phyloP scores from a whole-genome alignment of 768 basidiomycete genomes.

The Leccinum truebloodii region DNA sequence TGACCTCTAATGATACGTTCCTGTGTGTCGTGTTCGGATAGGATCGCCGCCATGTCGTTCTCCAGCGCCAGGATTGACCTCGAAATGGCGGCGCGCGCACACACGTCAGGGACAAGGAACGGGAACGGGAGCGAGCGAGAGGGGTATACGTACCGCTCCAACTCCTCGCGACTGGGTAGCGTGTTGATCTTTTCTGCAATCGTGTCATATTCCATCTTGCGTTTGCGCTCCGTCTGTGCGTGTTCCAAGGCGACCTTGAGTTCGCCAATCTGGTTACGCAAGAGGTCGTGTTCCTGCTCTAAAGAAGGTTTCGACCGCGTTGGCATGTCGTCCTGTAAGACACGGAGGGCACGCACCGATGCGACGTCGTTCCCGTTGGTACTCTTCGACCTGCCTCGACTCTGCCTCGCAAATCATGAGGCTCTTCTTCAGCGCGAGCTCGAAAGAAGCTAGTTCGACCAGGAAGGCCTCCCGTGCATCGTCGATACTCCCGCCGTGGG shows the following conservation, averaged over 20 bases:
- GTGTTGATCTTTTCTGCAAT: slow-evolving; percentile 83
- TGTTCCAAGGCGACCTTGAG: slow-evolving; percentile 76
- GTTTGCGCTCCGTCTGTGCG: slow-evolving; percentile 70
- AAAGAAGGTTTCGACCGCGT: background rate
- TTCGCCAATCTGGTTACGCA: slow-evolving; percentile 72
- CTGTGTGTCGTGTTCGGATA: slow-evolving; percentile 73
- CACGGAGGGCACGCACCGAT: slow-evolving; percentile 55
- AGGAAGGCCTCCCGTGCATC: slow-evolving; percentile 81
- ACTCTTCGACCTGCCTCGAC: slow-evolving; percentile 81
- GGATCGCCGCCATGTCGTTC: slow-evolving; percentile 77
- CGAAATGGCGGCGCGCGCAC: background rate
- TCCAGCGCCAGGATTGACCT: slow-evolving; percentile 72
- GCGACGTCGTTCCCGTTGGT: slow-evolving; percentile 66
- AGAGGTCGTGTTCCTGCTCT: slow-evolving; percentile 72
- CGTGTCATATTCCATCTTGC: slow-evolving; percentile 86
- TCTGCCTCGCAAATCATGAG: slow-evolving; percentile 86
- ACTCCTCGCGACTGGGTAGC: slow-evolving; percentile 72
- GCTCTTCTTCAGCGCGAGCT: slow-evolving; percentile 73
- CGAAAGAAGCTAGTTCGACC: slow-evolving; percentile 75
- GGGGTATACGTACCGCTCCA: slow-evolving; percentile 64
- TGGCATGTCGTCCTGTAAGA: background rate
- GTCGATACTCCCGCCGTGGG: slow-evolving; percentile 42
- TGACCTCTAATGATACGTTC: slow-evolving; percentile 65
- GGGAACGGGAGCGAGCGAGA: no score
- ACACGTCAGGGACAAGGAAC: background rate